Conservation (phyloP, 305 asterid species). For the Fraxinus baroniana region DNA sequence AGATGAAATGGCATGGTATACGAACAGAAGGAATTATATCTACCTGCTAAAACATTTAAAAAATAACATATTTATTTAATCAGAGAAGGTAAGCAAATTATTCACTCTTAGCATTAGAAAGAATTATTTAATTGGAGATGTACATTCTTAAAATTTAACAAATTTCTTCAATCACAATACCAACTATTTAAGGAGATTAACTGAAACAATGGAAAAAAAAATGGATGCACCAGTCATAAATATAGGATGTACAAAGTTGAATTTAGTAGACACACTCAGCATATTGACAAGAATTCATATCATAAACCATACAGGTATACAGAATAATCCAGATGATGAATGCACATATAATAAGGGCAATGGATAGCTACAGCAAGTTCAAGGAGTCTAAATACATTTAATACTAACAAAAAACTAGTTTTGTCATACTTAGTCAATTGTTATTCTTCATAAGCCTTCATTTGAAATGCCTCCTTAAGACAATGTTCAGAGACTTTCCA, state of each 20-base stretch:
- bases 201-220: not conserved
- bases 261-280: not conserved
- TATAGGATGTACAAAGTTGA: not conserved
- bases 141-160: not conserved
- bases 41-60: not conserved
- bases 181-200: not conserved
- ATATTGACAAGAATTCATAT: not conserved
- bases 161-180: not conserved
- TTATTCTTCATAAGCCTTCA: not conserved
- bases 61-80: not conserved
- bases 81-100: constrained; percentile 1
- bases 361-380: not conserved
- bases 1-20: not conserved
- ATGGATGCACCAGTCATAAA: not conserved
- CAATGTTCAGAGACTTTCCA: not conserved
- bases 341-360: not conserved
- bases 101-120: not conserved
- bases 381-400: not conserved
- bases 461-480: not conserved
- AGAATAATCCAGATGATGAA: not conserved
- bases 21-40: not conserved
- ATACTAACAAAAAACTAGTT: not conserved
- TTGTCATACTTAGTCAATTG: not conserved
- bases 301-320: not conserved
- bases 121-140: not conserved